Percentiles rank a stretch among this genome's conserved stretches.
phyloP scores from a whole-genome alignment of 108 stramenopile species.

The Cyclotella atomus region DNA sequence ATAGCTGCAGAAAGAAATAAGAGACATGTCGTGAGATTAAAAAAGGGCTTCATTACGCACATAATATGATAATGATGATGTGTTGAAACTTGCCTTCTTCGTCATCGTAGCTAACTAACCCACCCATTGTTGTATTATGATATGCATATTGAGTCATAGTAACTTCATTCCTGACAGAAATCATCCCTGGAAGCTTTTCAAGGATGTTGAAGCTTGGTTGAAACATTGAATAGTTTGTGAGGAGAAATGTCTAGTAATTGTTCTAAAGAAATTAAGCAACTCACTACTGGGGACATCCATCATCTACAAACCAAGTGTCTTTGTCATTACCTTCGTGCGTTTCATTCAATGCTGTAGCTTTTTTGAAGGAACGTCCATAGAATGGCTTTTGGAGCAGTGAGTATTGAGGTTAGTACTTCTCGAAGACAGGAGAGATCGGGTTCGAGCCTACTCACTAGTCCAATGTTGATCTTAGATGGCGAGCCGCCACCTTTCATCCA shows the following conservation, averaged over 20 bases:
- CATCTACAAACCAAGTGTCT: slow-evolving; percentile 41
- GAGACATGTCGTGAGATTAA: too few species aligned
- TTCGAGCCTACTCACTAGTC: slow-evolving; percentile 11
- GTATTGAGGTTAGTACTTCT: too few species aligned
- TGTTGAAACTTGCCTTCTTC: too few species aligned
- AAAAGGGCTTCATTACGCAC: too few species aligned
- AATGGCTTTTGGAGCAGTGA: slow-evolving; percentile 21
- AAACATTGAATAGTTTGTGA: neutral
- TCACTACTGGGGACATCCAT: slow-evolving; percentile 36
- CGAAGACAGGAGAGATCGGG: neutral
- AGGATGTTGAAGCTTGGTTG: slow-evolving; percentile 27
- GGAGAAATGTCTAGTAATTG: too few species aligned
- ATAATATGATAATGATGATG: too few species aligned
- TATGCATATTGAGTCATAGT: slow-evolving; percentile 38
- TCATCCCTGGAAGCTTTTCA: slow-evolving; percentile 20
- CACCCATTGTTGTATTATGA: neutral
- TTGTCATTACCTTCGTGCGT: slow-evolving; percentile 37
- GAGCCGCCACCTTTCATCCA: slow-evolving; percentile 31
- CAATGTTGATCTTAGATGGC: slow-evolving; percentile 33
- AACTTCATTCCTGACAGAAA: slow-evolving; percentile 17
- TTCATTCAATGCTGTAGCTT: slow-evolving; percentile 45
- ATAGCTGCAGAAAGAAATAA: too few species aligned
- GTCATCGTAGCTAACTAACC: slow-evolving; percentile 31
- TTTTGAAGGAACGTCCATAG: slow-evolving; percentile 38
- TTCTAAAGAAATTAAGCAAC: neutral